These are phyloP conservation scores for Ascochyta koolunga DNA, from an alignment of 2,329 filamentous ascomycete species.

Conservation along the genomic window DNA sequence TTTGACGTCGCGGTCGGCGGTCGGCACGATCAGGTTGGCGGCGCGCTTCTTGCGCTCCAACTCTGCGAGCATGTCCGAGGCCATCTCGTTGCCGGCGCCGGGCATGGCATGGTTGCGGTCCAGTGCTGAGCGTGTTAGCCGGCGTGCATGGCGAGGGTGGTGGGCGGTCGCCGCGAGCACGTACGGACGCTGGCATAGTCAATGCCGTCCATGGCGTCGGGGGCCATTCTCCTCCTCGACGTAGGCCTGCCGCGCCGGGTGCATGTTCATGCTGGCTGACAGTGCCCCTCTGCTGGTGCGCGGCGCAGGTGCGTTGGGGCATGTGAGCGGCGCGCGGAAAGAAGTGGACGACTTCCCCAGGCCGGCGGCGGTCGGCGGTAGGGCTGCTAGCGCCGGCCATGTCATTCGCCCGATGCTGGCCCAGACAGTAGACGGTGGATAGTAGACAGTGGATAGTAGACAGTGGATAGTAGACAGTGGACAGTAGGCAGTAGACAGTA, in stretches of 20 bases:
- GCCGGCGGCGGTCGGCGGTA: slow-evolving; percentile 28
- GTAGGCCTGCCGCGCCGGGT: slow-evolving; percentile 90
- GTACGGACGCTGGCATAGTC: slow-evolving; percentile 68
- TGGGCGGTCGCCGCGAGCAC: too few relatives aligned
- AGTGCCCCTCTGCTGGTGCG: slow-evolving; percentile 15
- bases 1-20: slow-evolving; percentile 84
- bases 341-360: slow-evolving; percentile 19
- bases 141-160: too few relatives aligned
- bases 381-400: slow-evolving; percentile 40
- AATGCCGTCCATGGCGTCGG: slow-evolving; percentile 62
- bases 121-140: slow-evolving; percentile 51
- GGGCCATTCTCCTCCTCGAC: slow-evolving; percentile 80
- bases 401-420: slow-evolving; percentile 21
- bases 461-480: too few relatives aligned
- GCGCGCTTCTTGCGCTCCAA: slow-evolving; percentile 91
- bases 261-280: slow-evolving; percentile 61
- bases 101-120: slow-evolving; percentile 88
- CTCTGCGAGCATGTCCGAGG: slow-evolving; percentile 82
- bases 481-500: too few relatives aligned
- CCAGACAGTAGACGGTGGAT: too few relatives aligned
- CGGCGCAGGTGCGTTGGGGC: slow-evolving; percentile 10
- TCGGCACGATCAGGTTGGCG: slow-evolving; percentile 88
- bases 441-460: too few relatives aligned
- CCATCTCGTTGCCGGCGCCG: slow-evolving; percentile 76
- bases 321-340: slow-evolving; percentile 19